A percentile compares a stretch with the other conserved stretches of the same genome.
Evolutionary conservation across 176 grass and related monocot species (phyloP).

Genomic region (Juncus effusus): DNA sequence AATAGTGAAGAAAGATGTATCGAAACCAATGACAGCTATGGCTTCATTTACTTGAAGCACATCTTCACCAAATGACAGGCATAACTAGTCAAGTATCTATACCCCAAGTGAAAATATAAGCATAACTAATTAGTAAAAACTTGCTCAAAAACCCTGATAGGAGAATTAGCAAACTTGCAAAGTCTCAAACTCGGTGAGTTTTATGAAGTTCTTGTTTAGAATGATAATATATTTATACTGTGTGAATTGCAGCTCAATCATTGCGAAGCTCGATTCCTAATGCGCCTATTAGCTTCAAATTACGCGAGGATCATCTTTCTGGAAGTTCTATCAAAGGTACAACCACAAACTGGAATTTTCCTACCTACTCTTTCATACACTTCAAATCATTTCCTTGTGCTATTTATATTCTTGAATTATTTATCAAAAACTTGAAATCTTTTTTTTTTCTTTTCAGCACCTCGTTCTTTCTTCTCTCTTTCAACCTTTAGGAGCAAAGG

Average conservation of each 20-base stretch:
- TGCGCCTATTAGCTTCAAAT: constrained; percentile 75
- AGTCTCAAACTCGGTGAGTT: too few relatives aligned
- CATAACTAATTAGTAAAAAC: too few relatives aligned
- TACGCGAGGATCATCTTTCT: constrained; percentile 80
- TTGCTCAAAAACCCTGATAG: too few relatives aligned
- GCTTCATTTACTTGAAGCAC: too few relatives aligned
- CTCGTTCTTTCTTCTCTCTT: constrained; percentile 92
- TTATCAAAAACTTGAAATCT: constrained; percentile 14
- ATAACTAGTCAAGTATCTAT: too few relatives aligned
- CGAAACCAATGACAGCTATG: too few relatives aligned
- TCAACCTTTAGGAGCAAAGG: constrained; percentile 86
- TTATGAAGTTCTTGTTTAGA: too few relatives aligned
- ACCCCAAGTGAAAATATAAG: too few relatives aligned
- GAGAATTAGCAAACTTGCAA: too few relatives aligned
- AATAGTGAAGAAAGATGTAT: too few relatives aligned
- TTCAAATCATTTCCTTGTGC: constrained; percentile 6
- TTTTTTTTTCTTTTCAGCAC: constrained; percentile 36
- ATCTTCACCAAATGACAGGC: too few relatives aligned
- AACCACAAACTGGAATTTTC: constrained; percentile 14
- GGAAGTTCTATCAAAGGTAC: constrained; percentile 90
- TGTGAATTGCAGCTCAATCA: constrained; percentile 72
- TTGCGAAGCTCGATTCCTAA: constrained; percentile 75
- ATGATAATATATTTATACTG: background rate
- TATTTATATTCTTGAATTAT: constrained; percentile 20
- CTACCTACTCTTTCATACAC: constrained; percentile 24